These are phyloP conservation scores for Meyerozyma athensensis DNA, from an alignment of 1,139 yeast genomes.

Conservation along the genomic window DNA sequence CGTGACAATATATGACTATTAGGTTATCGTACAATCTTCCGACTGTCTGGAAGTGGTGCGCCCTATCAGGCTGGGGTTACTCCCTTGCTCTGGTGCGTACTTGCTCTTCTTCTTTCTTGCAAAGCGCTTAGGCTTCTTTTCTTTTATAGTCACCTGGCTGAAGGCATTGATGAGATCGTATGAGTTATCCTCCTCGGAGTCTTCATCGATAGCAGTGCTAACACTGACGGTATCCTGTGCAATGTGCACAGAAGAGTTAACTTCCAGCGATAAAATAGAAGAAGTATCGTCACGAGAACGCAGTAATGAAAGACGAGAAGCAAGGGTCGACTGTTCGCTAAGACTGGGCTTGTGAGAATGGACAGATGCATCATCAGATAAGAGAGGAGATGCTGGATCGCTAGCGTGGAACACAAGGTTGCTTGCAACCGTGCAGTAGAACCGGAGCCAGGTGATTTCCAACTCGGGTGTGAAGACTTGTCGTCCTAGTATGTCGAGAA, in stretches of 20 bases:
- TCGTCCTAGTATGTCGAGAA: constrained; percentile 13
- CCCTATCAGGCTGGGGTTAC: constrained; percentile 1
- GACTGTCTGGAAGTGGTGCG: constrained; percentile 1
- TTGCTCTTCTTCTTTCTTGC: neutral
- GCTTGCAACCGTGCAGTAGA: constrained; percentile 8
- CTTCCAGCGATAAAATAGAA: neutral
- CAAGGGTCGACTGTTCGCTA: constrained; percentile 1
- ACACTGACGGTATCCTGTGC: neutral
- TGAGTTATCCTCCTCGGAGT: constrained; percentile 14
- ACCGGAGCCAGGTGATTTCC: constrained; percentile 14
- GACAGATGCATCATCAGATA: neutral
- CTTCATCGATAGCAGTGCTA: constrained; percentile 6
- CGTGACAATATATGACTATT: neutral
- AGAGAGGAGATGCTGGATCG: neutral
- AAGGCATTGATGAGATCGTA: constrained; percentile 14
- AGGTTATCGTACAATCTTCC: constrained; percentile 5
- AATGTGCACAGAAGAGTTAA: neutral
- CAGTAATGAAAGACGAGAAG: constrained; percentile 2
- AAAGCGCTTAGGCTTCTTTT: constrained; percentile 3
- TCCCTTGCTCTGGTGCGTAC: neutral
- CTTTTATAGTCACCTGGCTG: constrained; percentile 5
- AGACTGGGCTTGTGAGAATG: neutral
- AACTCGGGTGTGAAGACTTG: constrained; percentile 9
- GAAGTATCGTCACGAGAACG: constrained; percentile 1
- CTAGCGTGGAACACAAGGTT: neutral